phyloP scores from a whole-genome alignment of 306 rosid genomes.

The Casuarina glauca region DNA sequence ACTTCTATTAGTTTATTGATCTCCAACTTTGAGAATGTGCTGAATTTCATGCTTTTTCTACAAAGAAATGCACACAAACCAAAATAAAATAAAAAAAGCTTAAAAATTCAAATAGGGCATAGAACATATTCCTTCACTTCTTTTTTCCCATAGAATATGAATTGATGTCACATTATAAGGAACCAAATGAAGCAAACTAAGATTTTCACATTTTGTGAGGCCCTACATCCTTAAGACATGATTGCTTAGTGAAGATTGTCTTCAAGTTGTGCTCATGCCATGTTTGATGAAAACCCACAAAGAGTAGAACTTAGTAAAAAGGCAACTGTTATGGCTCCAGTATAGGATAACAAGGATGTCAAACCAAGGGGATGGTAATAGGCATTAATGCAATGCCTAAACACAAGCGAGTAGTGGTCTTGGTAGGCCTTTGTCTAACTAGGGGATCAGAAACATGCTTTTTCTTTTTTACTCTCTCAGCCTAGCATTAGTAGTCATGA shows the following conservation, averaged over 20 bases:
- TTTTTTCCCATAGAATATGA: not conserved
- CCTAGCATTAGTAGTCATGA: no score
- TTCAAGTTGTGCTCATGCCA: constrained; percentile 42
- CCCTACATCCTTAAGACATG: constrained; percentile 67
- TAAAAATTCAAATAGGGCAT: not conserved
- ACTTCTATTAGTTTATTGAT: constrained; percentile 61
- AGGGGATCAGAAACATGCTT: no score
- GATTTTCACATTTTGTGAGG: constrained; percentile 56
- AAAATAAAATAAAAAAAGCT: not conserved
- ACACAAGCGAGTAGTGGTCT: no score
- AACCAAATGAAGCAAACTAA: not conserved
- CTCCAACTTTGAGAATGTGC: constrained; percentile 59
- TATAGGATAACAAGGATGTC: not conserved
- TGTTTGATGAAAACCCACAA: constrained; percentile 15
- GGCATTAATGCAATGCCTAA: no score
- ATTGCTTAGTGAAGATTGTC: constrained; percentile 67
- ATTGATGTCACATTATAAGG: not conserved
- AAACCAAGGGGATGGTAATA: no score
- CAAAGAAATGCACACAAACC: not conserved
- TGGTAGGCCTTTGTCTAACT: no score
- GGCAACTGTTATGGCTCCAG: no score
- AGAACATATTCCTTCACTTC: not conserved
- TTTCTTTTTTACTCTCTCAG: no score
- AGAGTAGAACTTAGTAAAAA: not conserved
- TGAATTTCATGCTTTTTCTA: constrained; percentile 68